These are phyloP conservation scores for Apiospora saccharicola DNA, from an alignment of 2,329 filamentous ascomycete species.

Conservation along the genomic window DNA sequence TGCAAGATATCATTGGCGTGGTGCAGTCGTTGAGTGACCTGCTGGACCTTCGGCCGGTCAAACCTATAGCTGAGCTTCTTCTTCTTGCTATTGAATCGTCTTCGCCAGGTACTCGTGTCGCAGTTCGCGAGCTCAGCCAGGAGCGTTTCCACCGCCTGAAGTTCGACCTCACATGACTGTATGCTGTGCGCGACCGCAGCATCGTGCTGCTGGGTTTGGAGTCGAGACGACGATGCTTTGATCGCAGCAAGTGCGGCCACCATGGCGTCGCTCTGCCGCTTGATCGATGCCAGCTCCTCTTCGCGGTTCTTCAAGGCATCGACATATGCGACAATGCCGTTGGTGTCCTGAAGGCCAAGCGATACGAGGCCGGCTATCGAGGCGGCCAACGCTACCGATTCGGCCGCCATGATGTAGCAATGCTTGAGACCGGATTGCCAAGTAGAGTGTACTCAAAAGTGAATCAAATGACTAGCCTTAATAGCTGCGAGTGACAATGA, in stretches of 20 bases:
- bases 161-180: constrained; percentile 22
- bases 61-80: constrained; percentile 25
- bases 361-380: constrained; percentile 26
- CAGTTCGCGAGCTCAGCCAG: constrained; percentile 22
- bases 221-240: not conserved
- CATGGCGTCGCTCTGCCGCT: constrained; percentile 23
- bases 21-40: constrained; percentile 22
- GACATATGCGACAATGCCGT: constrained; percentile 22
- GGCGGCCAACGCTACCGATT: constrained; percentile 24
- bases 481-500: too few species aligned
- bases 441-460: not conserved
- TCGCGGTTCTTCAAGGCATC: constrained; percentile 20
- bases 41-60: constrained; percentile 23
- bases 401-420: not conserved
- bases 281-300: constrained; percentile 24
- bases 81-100: constrained; percentile 18
- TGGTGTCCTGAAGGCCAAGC: constrained; percentile 23
- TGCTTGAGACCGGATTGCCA: too few species aligned
- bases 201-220: constrained; percentile 6
- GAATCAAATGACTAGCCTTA: too few species aligned
- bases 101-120: constrained; percentile 22
- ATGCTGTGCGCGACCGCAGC: not conserved
- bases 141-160: constrained; percentile 12
- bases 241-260: constrained; percentile 8
- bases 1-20: constrained; percentile 22